phyloP scores from a whole-genome alignment of 2,329 filamentous ascomycete genomes.

The Neoarthrinium moseri region DNA sequence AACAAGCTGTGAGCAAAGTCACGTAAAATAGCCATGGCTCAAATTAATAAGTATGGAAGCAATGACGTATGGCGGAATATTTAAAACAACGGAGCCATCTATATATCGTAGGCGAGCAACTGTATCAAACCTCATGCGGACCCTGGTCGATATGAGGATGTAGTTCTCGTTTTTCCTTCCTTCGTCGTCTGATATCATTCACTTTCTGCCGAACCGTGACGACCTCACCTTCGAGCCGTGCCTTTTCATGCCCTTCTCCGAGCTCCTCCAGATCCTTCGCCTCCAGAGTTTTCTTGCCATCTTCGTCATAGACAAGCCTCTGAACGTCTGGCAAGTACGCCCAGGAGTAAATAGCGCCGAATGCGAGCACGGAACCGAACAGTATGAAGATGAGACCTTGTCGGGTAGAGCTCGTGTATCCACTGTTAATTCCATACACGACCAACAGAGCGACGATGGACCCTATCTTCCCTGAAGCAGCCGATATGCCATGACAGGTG shows the following conservation, averaged over 20 bases:
- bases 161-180: constrained; percentile 6
- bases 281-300: constrained; percentile 35
- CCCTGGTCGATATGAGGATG: too few species aligned
- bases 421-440: constrained; percentile 45
- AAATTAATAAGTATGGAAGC: too few species aligned
- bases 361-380: constrained; percentile 47
- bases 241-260: constrained; percentile 45
- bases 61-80: too few species aligned
- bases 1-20: too few species aligned
- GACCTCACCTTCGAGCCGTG: constrained; percentile 41
- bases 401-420: constrained; percentile 38
- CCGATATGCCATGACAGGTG: constrained; percentile 62
- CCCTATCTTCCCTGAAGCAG: constrained; percentile 59
- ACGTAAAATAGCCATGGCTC: too few species aligned
- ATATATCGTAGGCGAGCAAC: too few species aligned
- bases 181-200: constrained; percentile 10
- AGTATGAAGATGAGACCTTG: constrained; percentile 51
- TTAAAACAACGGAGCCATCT: too few species aligned
- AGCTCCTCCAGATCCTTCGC: constrained; percentile 50
- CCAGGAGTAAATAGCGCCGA: constrained; percentile 51
- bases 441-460: constrained; percentile 21
- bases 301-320: constrained; percentile 32
- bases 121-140: too few species aligned
- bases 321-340: constrained; percentile 50
- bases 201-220: constrained; percentile 42